Evolutionary conservation across 2,329 filamentous ascomycete genomes (phyloP), one percentile per base, ranked within the genome.

Genomic region (Ophiostoma ulmi): DNA sequence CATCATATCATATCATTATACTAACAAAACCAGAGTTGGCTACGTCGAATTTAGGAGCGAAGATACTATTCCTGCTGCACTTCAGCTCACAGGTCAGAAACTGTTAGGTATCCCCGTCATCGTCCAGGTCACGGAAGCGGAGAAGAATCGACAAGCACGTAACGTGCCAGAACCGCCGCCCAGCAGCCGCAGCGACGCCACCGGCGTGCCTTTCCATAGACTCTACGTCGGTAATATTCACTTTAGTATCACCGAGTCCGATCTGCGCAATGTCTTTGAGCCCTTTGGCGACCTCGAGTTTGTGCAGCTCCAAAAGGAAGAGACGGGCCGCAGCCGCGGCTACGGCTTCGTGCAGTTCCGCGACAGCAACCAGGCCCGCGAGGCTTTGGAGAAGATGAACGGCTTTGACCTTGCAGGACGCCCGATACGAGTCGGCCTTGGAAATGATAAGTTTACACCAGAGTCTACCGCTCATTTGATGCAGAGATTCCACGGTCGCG

Each of bases 291-390:
- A 97, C 82, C 90, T 99, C 72, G 95, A 98, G 79, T 97, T 97
- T 80, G 94, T 97, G 72, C 94, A 97, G 79, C 86, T 99, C 72
- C 96, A 99, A 80, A 97, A 97, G 82, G 96, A 99, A 77, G 95
- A 98, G 75, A 90, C 87, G 73, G 91, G 91, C 70, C 90, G 94
- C 72, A 97, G 94, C 80, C 90, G 94, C 80, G 95, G 95, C 73
- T 99, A 98, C 83, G 95, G 95, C 70, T 99, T 99, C 83, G 94
- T 99, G 73, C 95, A 99, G 95, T 97, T 96, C 81, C 90, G 91
- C 77, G 92, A 98, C 78, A 93, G 94, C 72, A 88, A 88, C 74
- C 90, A 97, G 81, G 95, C 95, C 78, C 92, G 94, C 78, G 92
- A 97, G 80, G 96, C 95, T 73, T 85, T 99, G 74, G 93, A 97